Percentiles rank a stretch among this genome's conserved stretches.
phyloP scores from a whole-genome alignment of 2,329 filamentous ascomycete species.

The Diplocarpon rosae region DNA sequence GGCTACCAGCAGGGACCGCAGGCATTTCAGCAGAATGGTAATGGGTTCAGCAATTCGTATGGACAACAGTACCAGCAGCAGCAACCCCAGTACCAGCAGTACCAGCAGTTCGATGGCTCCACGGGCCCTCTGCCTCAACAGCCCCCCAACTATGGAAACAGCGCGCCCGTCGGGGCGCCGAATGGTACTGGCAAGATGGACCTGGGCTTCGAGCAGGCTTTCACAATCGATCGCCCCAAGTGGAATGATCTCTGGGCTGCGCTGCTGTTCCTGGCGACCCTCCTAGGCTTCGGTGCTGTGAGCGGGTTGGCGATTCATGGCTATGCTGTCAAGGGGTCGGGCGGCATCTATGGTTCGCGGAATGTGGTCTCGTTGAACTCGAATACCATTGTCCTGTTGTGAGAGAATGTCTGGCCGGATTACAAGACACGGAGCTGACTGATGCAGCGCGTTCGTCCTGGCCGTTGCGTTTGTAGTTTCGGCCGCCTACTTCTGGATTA shows the following conservation, averaged over 20 bases:
- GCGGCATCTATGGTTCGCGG: constrained; percentile 58
- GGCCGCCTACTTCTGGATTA: constrained; percentile 63
- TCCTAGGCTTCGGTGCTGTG: constrained; percentile 64
- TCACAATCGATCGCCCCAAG: constrained; percentile 74
- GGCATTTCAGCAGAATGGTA: neutral
- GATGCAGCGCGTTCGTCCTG: constrained; percentile 51
- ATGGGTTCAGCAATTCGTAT: too few relatives aligned
- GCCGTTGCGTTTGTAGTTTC: constrained; percentile 64
- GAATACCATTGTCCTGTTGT: constrained; percentile 77
- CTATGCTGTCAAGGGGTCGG: constrained; percentile 52
- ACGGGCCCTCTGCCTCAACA: constrained; percentile 1
- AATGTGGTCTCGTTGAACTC: constrained; percentile 58
- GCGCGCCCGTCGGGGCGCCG: constrained; percentile 1
- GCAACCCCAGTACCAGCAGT: constrained; percentile 6
- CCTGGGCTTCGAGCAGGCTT: constrained; percentile 60
- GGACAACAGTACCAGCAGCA: constrained; percentile 9
- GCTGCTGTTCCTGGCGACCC: constrained; percentile 60
- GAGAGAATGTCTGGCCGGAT: constrained; percentile 1
- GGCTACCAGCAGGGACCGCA: too few relatives aligned
- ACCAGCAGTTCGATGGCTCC: neutral
- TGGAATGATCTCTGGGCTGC: constrained; percentile 88
- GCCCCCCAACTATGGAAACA: constrained; percentile 16
- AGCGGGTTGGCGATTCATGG: constrained; percentile 66
- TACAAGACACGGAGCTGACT: neutral
- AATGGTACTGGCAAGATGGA: constrained; percentile 8